A percentile compares a stretch with the other conserved stretches of the same genome.
These are phyloP conservation scores for Populus davidiana DNA, from an alignment of 345 rosid genomes.

Conservation along the genomic window DNA sequence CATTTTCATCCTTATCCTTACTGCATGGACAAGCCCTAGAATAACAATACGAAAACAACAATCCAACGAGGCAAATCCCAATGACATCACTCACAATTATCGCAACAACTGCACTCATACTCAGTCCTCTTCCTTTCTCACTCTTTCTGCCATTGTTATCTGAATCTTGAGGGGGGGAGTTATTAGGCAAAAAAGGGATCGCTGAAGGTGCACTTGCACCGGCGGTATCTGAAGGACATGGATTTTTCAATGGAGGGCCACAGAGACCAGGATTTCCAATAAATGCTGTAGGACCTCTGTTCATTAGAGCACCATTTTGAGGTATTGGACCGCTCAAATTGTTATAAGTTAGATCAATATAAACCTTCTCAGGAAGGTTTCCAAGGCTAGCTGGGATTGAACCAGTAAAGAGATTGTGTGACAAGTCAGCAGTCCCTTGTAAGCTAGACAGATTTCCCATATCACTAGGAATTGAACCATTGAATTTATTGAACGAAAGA, in stretches of 20 bases:
- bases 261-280: constrained; percentile 84
- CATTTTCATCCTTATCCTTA: constrained; percentile 37
- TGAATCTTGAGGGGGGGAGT: constrained; percentile 41
- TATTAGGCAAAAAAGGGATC: constrained; percentile 66
- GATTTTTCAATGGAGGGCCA: constrained; percentile 81
- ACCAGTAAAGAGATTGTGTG: constrained; percentile 72
- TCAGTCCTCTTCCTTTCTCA: constrained; percentile 53
- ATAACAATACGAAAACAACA: constrained; percentile 82
- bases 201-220: constrained; percentile 55
- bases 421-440: constrained; percentile 96
- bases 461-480: constrained; percentile 67
- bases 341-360: constrained; percentile 81
- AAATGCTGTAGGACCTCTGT: constrained; percentile 92
- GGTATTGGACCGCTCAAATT: constrained; percentile 93
- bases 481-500: constrained; percentile 73
- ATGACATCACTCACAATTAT: constrained; percentile 74
- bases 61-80: constrained; percentile 81
- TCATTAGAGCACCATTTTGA: constrained; percentile 89
- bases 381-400: constrained; percentile 81
- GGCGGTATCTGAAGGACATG: constrained; percentile 50
- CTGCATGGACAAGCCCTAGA: constrained; percentile 52
- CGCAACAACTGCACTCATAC: constrained; percentile 56
- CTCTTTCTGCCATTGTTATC: constrained; percentile 32
- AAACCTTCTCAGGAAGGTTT: constrained; percentile 88
- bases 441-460: constrained; percentile 74